Percentiles rank a stretch among this genome's conserved stretches.
Evolutionary conservation across 2,329 filamentous ascomycete species (phyloP).

Genomic region (Calonectria henricotiae): DNA sequence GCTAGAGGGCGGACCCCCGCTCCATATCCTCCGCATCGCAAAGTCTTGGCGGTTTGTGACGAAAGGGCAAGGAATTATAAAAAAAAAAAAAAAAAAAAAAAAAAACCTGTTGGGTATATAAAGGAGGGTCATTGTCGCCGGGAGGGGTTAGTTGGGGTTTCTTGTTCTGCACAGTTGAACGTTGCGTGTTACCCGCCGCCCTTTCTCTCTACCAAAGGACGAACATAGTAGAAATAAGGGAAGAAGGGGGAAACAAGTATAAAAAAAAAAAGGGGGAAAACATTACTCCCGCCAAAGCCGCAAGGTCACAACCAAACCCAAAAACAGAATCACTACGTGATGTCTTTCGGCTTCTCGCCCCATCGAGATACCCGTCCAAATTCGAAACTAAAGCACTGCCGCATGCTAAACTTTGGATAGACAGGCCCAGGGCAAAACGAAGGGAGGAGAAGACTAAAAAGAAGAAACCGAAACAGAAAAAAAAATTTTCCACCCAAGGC

Average conservation of each 20-base stretch:
- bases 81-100: slow-evolving; percentile 9
- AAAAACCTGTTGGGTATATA: slow-evolving; percentile 31
- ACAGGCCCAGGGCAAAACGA: slow-evolving; percentile 23
- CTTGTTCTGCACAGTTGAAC: slow-evolving; percentile 1
- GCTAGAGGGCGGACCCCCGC: slow-evolving; percentile 6
- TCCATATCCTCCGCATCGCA: slow-evolving; percentile 24
- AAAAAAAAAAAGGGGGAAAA: not conserved
- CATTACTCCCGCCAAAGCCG: slow-evolving; percentile 28
- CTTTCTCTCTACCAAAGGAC: not conserved
- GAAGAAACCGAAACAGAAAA: slow-evolving; percentile 17
- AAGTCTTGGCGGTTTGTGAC: slow-evolving; percentile 25
- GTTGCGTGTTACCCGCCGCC: slow-evolving; percentile 8
- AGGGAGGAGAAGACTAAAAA: slow-evolving; percentile 42
- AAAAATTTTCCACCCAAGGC: not conserved
- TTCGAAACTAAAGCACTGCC: slow-evolving; percentile 52
- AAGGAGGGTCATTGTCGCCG: slow-evolving; percentile 28
- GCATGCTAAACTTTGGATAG: slow-evolving; percentile 51
- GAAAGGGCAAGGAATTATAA: not conserved
- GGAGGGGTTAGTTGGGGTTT: slow-evolving; percentile 7
- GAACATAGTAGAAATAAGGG: slow-evolving; percentile 12
- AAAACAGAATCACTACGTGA: slow-evolving; percentile 44
- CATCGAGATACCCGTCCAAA: slow-evolving; percentile 49
- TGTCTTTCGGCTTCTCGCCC: slow-evolving; percentile 51
- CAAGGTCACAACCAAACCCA: not conserved
- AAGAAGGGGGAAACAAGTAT: not conserved